These are phyloP conservation scores for Neoboletus brunneissimus DNA, from an alignment of 768 basidiomycete species.

Conservation along the genomic window DNA sequence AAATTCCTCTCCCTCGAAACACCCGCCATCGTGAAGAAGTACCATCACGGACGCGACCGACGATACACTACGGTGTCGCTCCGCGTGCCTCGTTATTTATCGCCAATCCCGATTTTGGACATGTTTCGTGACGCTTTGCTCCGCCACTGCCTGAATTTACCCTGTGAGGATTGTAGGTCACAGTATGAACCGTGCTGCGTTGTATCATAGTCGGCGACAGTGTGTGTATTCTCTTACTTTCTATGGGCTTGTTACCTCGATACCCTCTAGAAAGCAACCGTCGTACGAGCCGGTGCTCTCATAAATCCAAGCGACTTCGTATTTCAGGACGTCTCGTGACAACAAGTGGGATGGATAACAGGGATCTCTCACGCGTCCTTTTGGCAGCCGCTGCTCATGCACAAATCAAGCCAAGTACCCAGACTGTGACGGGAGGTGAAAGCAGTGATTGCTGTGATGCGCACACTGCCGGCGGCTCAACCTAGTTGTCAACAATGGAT, in stretches of 20 bases:
- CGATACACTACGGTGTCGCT: constrained; percentile 63
- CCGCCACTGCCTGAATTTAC: background rate
- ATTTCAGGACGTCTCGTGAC: background rate
- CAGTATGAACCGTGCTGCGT: constrained; percentile 8
- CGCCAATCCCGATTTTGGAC: constrained; percentile 54
- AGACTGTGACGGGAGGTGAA: background rate
- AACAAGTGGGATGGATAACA: background rate
- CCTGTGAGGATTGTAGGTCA: background rate
- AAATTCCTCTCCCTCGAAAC: constrained; percentile 34
- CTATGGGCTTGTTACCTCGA: constrained; percentile 2
- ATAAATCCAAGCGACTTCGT: background rate
- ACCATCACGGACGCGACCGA: constrained; percentile 37
- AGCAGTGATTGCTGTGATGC: constrained; percentile 1
- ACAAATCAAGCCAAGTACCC: background rate
- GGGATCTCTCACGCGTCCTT: background rate
- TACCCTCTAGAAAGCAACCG: constrained; percentile 2
- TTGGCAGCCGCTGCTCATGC: background rate
- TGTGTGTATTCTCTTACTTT: constrained; percentile 7
- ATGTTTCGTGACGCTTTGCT: constrained; percentile 11
- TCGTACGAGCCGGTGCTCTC: background rate
- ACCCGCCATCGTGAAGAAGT: constrained; percentile 44
- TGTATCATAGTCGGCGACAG: background rate
- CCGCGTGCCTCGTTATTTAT: constrained; percentile 64
- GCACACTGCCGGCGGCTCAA: background rate
- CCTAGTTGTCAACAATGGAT: background rate